Base-by-base conservation (phyloP, 2,329 filamentous ascomycete species). In the Epicoccum nigrum region DNA sequence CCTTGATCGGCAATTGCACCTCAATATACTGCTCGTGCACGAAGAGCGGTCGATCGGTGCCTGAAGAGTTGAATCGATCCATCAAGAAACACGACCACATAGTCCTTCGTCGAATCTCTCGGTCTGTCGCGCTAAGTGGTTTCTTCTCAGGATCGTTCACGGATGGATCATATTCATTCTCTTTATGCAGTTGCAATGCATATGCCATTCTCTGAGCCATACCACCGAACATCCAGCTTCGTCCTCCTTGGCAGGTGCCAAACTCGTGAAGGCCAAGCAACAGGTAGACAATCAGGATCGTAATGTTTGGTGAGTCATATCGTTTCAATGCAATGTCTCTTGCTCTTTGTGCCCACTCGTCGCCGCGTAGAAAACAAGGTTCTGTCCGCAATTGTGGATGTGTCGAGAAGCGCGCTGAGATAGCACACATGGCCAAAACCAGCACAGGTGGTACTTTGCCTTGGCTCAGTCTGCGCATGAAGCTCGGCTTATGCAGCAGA, bases 51-150 rank as follows among this genome's bases (percentile, higher is more conserved):
- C 93, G 83, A 65, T 97, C 92, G 2, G 91, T 95, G 2, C 94
- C 93, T 1, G 92, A 97, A 0, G 93, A 97, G 74, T 95, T 97
- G 78, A 97, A 97, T 0, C 93, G 86, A 70, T 99, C 94, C 92
- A 97, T 97, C 49, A 97, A 74, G 67, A 96, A 96, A 69, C 93
- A 97, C 11, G 92, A 90, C 94, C 94, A 99, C 93, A 99, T 97
- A 2, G 92, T 94, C 49, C 94, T 84, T 60, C 94, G 81, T 54
- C 94, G 84, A 45, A 97, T 97, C 71, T 99, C 94, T 21, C 91
- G 87, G 71, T 97, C 94, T 13, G 92, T 91, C 62, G 94, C 94
- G 68, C 91, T 96, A 44, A 94, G 81, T 56, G 88, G 84, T 2
- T 82, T 81, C 11, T 82, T 79, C 30, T 77, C 77, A 16, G 82